phyloP scores from a whole-genome alignment of 2,329 filamentous ascomycete species.

The Geosmithia putterillii region DNA sequence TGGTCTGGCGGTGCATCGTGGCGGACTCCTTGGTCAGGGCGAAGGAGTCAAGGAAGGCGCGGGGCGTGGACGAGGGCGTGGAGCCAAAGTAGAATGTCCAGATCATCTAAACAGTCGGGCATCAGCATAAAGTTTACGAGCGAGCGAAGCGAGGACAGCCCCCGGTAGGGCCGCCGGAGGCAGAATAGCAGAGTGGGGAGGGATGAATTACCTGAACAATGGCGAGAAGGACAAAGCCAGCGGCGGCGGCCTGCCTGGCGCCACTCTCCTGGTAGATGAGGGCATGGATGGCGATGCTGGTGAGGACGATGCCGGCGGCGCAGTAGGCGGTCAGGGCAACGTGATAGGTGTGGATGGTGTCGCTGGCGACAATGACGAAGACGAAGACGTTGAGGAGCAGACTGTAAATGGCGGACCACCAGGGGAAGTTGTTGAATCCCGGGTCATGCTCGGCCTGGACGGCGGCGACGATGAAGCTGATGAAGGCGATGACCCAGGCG shows the following conservation, averaged over 20 bases:
- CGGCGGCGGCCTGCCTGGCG: slow-evolving; percentile 73
- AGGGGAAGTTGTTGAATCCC: slow-evolving; percentile 72
- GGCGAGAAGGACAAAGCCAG: slow-evolving; percentile 85
- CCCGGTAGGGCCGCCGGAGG: too few relatives aligned
- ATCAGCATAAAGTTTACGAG: neutral
- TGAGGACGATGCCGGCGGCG: slow-evolving; percentile 69
- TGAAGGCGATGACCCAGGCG: slow-evolving; percentile 88
- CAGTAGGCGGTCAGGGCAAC: slow-evolving; percentile 86
- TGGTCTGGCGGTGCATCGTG: slow-evolving; percentile 53
- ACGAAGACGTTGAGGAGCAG: slow-evolving; percentile 73
- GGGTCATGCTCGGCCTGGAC: slow-evolving; percentile 22
- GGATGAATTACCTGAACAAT: slow-evolving; percentile 68
- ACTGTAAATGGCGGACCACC: slow-evolving; percentile 85
- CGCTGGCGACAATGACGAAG: slow-evolving; percentile 70
- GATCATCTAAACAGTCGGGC: slow-evolving; percentile 51
- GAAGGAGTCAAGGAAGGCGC: slow-evolving; percentile 90
- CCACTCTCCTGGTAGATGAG: slow-evolving; percentile 67
- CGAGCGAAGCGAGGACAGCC: too few relatives aligned
- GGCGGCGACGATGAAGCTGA: slow-evolving; percentile 68
- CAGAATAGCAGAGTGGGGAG: neutral
- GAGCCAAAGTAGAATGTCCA: slow-evolving; percentile 99
- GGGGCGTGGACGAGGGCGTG: slow-evolving; percentile 71
- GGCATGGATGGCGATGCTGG: slow-evolving; percentile 75
- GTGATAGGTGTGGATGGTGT: slow-evolving; percentile 78
- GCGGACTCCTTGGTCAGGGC: slow-evolving; percentile 78